Evolutionary conservation across 1,139 yeast genomes (phyloP).

Genomic region (Hanseniaspora sp.): DNA sequence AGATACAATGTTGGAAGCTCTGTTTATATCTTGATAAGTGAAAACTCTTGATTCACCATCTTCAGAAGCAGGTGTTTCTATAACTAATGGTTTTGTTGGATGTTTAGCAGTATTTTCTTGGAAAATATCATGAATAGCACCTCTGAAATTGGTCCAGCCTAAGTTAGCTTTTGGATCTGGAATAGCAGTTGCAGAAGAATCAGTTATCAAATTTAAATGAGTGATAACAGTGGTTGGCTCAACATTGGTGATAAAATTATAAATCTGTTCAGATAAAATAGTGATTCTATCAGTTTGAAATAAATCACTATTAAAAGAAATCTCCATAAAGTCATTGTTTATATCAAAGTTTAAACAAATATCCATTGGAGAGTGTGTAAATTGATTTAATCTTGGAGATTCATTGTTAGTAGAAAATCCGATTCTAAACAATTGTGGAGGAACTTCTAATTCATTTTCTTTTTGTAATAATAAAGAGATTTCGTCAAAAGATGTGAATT

Average conservation of each 20-base stretch:
- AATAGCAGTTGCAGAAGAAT: constrained; percentile 44
- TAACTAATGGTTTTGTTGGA: constrained; percentile 83
- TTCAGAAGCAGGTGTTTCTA: constrained; percentile 70
- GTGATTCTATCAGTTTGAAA: constrained; percentile 60
- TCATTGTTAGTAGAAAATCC: constrained; percentile 22
- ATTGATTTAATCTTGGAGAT: constrained; percentile 20
- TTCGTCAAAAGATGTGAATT: constrained; percentile 44
- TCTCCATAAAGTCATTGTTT: constrained; percentile 19
- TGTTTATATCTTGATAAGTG: constrained; percentile 74
- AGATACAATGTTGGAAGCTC: constrained; percentile 90
- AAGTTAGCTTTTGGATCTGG: constrained; percentile 84
- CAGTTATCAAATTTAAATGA: constrained; percentile 55
- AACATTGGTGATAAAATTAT: constrained; percentile 38
- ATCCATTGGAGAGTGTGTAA: constrained; percentile 26
- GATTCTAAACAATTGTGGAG: constrained; percentile 49
- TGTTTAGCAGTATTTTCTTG: constrained; percentile 67
- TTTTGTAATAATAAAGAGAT: constrained; percentile 44
- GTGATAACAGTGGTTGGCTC: constrained; percentile 41
- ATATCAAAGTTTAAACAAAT: constrained; percentile 22
- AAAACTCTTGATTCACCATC: constrained; percentile 56
- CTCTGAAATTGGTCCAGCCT: constrained; percentile 85
- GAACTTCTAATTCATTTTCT: constrained; percentile 41
- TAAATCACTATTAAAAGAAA: constrained; percentile 58
- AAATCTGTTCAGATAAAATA: constrained; percentile 62
- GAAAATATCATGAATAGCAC: constrained; percentile 93